phyloP scores from a whole-genome alignment of 2,329 filamentous ascomycete species.

The Orbilia oligospora region DNA sequence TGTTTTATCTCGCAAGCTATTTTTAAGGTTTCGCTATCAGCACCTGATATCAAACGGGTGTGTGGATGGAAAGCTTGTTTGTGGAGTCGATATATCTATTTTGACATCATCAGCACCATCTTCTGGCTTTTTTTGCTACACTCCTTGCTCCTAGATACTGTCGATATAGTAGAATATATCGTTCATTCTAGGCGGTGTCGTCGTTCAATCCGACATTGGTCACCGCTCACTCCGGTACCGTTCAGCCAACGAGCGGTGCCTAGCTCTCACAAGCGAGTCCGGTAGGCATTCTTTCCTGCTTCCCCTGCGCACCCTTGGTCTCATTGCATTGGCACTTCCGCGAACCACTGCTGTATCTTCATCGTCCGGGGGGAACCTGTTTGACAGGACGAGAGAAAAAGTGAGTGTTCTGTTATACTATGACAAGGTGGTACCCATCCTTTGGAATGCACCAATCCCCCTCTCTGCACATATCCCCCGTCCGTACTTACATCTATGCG shows the following conservation, averaged over 20 bases:
- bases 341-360: constrained; percentile 29
- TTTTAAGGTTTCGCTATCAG: constrained; percentile 50
- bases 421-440: constrained; percentile 44
- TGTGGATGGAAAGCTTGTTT: constrained; percentile 35
- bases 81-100: constrained; percentile 16
- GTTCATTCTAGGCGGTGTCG: neutral
- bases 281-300: constrained; percentile 35
- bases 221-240: constrained; percentile 46
- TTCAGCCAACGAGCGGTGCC: constrained; percentile 19
- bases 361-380: constrained; percentile 14
- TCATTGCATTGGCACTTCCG: constrained; percentile 24
- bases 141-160: neutral
- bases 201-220: constrained; percentile 19
- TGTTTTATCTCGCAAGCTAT: constrained; percentile 5
- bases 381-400: constrained; percentile 17
- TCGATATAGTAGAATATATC: constrained; percentile 26
- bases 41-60: constrained; percentile 19
- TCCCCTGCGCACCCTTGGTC: constrained; percentile 29
- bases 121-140: neutral
- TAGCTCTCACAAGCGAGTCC: constrained; percentile 35
- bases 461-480: neutral
- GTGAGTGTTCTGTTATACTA: constrained; percentile 13
- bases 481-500: constrained; percentile 8
- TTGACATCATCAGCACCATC: constrained; percentile 37
- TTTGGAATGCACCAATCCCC: constrained; percentile 31